Base-by-base conservation (phyloP, 768 basidiomycete species). In the Lactarius indigo region DNA sequence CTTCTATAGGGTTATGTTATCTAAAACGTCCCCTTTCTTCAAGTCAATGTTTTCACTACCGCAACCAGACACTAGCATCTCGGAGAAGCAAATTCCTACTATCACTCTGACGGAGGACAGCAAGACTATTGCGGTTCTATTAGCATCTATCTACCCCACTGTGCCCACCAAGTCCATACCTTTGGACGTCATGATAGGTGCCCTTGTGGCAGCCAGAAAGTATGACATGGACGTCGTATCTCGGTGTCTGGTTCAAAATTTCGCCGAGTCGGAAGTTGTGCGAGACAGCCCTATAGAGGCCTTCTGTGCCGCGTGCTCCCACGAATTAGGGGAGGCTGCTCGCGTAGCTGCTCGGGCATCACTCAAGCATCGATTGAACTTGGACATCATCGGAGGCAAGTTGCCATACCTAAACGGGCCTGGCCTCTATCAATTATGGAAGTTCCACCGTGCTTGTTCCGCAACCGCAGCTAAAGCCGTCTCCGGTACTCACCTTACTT, bases 11-110 rank as follows among this genome's bases (percentile, higher is more conserved):
- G 31, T 18, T 2, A 64, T 64, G 13, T 52, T 64, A 35, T 57
- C 63, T 17, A 64, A 58, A 50, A 28, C 63, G 23, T 64, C 63
- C 26, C 63, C 63, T 13, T 18, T 64, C 57, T 64, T 64, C 63
- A 42, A 52, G 50, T 10, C 12, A 2, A 54, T 52, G 52, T 63
- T 63, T 39, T 63, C 52, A 13, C 41, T 41, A 23, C 57, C 35
- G 2, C 44, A 63, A 12, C 39, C 12, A 37, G 37, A 37, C 37
- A 5, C 37, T 37, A 3, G 37, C 20, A 13, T 23, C 20, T 28
- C 42, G 31, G 17, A 26, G 30, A 42, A 57, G 1, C 15, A 37
- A 30, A 31, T 2, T 33, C 12, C 41, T 18, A n/a, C 57, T 30
- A 33, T 64, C 42, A 31, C 28, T 57, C 10, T 64, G 23, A 13